phyloP scores from a whole-genome alignment of 192 early-diverging fungal genomes.

The Fimicolochytrium jonesii region DNA sequence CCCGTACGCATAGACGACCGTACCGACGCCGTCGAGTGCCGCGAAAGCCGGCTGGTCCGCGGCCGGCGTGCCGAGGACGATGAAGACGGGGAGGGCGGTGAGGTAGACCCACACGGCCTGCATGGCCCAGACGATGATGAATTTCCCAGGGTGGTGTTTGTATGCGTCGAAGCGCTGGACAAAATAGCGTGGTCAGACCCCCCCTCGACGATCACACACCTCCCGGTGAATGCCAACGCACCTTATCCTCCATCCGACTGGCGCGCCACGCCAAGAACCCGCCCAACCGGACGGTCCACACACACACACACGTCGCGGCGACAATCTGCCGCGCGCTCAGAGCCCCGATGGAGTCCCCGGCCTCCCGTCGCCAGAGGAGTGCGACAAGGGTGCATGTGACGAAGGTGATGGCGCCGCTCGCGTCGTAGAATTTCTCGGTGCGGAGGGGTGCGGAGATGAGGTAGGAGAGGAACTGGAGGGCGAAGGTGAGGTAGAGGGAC shows the following conservation, averaged over 20 bases:
- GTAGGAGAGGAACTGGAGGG: slow-evolving; percentile 46
- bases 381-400: slow-evolving; percentile 37
- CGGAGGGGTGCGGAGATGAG: slow-evolving; percentile 35
- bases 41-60: slow-evolving; percentile 28
- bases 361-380: slow-evolving; percentile 27
- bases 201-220: background rate
- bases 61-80: slow-evolving; percentile 39
- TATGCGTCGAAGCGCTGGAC: slow-evolving; percentile 42
- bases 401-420: slow-evolving; percentile 45
- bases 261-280: slow-evolving; percentile 31
- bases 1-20: slow-evolving; percentile 43
- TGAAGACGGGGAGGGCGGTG: slow-evolving; percentile 44
- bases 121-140: slow-evolving; percentile 42
- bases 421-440: slow-evolving; percentile 50
- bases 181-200: background rate
- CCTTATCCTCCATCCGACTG: background rate
- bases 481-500: slow-evolving; percentile 41
- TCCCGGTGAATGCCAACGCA: background rate
- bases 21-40: slow-evolving; percentile 37
- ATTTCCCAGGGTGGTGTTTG: slow-evolving; percentile 40
- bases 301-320: slow-evolving; percentile 25
- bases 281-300: slow-evolving; percentile 44
- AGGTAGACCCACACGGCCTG: slow-evolving; percentile 53
- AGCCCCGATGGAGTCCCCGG: background rate
- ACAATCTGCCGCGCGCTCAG: slow-evolving; percentile 42